Evolutionary conservation across 2,329 filamentous ascomycete species (phyloP).

Genomic region (Fusarium newnesense): DNA sequence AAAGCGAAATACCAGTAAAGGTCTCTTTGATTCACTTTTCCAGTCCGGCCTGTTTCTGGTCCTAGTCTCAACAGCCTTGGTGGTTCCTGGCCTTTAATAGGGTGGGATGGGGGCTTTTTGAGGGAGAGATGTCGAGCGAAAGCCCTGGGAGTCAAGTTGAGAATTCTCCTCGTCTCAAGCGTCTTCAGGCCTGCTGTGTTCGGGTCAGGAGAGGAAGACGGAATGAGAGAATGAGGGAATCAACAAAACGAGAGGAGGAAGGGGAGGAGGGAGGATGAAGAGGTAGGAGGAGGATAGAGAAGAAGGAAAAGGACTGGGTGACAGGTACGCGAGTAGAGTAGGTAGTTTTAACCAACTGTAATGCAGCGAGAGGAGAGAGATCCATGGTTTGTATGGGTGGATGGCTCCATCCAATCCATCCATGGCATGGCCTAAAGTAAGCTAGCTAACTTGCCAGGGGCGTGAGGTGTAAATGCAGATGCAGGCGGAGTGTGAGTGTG

Average conservation of each 20-base stretch:
- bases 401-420: conserved; percentile 20
- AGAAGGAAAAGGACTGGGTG: conserved; percentile 67
- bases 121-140: conserved; percentile 21
- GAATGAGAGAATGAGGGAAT: conserved; percentile 61
- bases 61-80: conserved; percentile 43
- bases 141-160: conserved; percentile 26
- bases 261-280: conserved; percentile 56
- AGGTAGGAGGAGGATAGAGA: conserved; percentile 64
- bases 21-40: conserved; percentile 49
- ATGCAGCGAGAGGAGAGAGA: conserved; percentile 25
- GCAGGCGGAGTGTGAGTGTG: not conserved
- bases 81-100: conserved; percentile 45
- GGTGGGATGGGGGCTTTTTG: conserved; percentile 25
- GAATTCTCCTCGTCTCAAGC: conserved; percentile 51
- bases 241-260: conserved; percentile 57
- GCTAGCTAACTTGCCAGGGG: not conserved
- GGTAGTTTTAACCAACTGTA: conserved; percentile 51
- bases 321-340: conserved; percentile 53
- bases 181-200: conserved; percentile 50
- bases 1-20: conserved; percentile 55
- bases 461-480: not conserved
- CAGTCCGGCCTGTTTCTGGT: conserved; percentile 39
- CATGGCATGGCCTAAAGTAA: conserved; percentile 1
- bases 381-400: conserved; percentile 24
- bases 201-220: conserved; percentile 61